phyloP scores from a whole-genome alignment of 495 filamentous ascomycete genomes.

The Penicillium soppii region DNA sequence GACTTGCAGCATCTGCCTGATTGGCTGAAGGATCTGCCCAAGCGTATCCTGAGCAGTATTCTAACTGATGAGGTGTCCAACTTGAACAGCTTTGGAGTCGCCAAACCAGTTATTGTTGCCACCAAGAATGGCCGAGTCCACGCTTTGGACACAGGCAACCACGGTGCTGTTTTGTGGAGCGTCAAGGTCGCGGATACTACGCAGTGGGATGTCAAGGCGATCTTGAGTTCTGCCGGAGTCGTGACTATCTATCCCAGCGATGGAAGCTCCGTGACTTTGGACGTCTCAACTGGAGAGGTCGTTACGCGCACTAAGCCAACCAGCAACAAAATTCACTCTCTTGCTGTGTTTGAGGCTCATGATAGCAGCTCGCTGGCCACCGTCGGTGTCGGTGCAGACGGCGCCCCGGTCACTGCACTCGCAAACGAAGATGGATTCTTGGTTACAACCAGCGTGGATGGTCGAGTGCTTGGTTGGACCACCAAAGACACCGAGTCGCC shows the following conservation, averaged over 20 bases:
- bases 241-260: conserved; percentile 58
- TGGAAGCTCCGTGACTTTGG: conserved; percentile 56
- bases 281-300: conserved; percentile 56
- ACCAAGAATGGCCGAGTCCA: conserved; percentile 78
- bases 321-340: conserved; percentile 27
- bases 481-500: conserved; percentile 46
- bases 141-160: conserved; percentile 72
- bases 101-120: conserved; percentile 77
- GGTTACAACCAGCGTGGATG: conserved; percentile 60
- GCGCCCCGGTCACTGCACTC: conserved; percentile 30
- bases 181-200: conserved; percentile 57
- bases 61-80: conserved; percentile 57
- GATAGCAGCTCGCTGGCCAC: conserved; percentile 18
- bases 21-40: conserved; percentile 65
- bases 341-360: conserved; percentile 29
- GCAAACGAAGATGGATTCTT: conserved; percentile 38
- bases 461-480: conserved; percentile 60
- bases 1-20: conserved; percentile 79
- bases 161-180: conserved; percentile 75
- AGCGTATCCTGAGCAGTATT: conserved; percentile 67
- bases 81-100: conserved; percentile 82
- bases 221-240: conserved; percentile 56
- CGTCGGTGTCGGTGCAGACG: conserved; percentile 32
- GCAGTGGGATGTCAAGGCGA: conserved; percentile 67
- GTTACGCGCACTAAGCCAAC: conserved; percentile 37